phyloP scores from a whole-genome alignment of 257 asterid genomes.

The Fraxinus americana region DNA sequence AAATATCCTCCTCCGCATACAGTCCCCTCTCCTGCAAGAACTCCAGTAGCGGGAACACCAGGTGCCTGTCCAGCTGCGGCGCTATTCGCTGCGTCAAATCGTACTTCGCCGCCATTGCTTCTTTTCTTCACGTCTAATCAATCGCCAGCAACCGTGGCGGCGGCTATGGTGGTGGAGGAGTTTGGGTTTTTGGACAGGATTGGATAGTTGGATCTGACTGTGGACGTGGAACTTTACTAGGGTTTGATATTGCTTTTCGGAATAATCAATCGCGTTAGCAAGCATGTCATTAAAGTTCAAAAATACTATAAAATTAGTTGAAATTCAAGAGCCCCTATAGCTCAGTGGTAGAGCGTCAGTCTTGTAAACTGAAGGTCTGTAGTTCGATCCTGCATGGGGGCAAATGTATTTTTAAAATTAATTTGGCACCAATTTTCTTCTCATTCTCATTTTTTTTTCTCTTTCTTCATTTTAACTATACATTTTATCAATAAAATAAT shows the following conservation, averaged over 20 bases:
- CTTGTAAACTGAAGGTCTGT: constrained; percentile 65
- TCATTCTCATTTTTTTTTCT: no score
- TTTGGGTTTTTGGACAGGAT: neutral
- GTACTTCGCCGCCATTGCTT: constrained; percentile 68
- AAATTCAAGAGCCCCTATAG: constrained; percentile 25
- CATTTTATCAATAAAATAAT: no score
- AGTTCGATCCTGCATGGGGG: constrained; percentile 51
- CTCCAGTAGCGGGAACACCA: constrained; percentile 85
- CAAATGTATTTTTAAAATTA: neutral
- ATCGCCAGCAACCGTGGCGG: neutral
- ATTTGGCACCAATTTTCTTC: no score
- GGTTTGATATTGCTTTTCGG: neutral
- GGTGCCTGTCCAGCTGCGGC: constrained; percentile 81
- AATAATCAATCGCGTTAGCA: no score
- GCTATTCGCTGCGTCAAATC: constrained; percentile 85
- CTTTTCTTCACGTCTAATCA: neutral
- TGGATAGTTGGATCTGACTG: neutral
- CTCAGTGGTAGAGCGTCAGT: constrained; percentile 64
- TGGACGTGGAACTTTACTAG: neutral
- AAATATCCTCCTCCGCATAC: constrained; percentile 70
- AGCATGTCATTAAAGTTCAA: no score
- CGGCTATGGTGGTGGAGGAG: constrained; percentile 17
- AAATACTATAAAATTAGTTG: no score
- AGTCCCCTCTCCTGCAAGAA: constrained; percentile 78
- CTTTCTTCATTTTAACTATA: no score